phyloP scores from a whole-genome alignment of 2,329 filamentous ascomycete genomes.

The Cladosporium sp. region DNA sequence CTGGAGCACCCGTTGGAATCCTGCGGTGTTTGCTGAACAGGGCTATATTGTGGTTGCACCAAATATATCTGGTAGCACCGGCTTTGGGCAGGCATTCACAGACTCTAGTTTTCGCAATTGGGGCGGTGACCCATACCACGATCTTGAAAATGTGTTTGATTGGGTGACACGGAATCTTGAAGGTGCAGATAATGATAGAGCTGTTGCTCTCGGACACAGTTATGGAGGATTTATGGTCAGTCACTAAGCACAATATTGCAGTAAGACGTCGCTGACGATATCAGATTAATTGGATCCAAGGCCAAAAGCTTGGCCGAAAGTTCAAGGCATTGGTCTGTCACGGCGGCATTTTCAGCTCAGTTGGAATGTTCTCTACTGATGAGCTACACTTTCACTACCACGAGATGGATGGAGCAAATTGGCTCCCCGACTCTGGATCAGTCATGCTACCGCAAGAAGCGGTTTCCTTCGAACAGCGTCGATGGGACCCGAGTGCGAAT shows the following conservation, averaged over 20 bases:
- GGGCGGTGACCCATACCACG: constrained; percentile 82
- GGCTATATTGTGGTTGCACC: constrained; percentile 34
- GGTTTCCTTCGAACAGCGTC: constrained; percentile 45
- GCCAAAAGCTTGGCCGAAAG: constrained; percentile 74
- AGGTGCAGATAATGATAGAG: constrained; percentile 67
- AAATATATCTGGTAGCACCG: constrained; percentile 33
- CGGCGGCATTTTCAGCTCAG: constrained; percentile 50
- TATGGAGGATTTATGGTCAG: constrained; percentile 70
- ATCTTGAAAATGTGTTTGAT: constrained; percentile 76
- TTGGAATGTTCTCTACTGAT: constrained; percentile 41
- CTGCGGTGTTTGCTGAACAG: constrained; percentile 33
- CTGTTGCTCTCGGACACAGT: constrained; percentile 72
- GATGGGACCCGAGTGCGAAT: constrained; percentile 59
- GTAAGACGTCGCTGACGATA: constrained; percentile 34
- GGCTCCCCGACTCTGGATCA: constrained; percentile 31
- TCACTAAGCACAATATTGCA: constrained; percentile 34
- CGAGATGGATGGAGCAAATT: constrained; percentile 52
- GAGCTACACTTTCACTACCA: constrained; percentile 58
- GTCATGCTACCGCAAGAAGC: neutral
- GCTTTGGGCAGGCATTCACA: constrained; percentile 33
- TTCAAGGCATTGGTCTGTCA: constrained; percentile 89
- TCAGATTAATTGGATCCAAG: constrained; percentile 66
- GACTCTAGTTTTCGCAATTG: constrained; percentile 78
- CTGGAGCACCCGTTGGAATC: constrained; percentile 34
- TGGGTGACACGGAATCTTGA: constrained; percentile 65